phyloP scores from a whole-genome alignment of 2,329 filamentous ascomycete species.

The Furcasterigmium furcatum region DNA sequence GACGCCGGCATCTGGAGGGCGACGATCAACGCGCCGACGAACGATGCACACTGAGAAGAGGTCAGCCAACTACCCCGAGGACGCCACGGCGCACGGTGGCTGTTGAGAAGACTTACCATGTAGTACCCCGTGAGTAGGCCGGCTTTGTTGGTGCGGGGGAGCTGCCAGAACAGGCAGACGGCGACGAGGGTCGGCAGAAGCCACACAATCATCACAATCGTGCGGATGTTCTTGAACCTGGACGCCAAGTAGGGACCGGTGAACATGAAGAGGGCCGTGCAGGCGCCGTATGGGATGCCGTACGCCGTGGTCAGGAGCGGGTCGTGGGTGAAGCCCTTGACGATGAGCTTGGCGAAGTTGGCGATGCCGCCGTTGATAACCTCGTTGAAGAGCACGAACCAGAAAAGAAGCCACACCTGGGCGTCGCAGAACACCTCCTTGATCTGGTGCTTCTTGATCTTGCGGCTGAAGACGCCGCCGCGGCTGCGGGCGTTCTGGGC shows the following conservation, averaged over 20 bases:
- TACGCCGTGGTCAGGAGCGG: conserved; percentile 41
- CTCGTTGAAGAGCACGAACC: conserved; percentile 20
- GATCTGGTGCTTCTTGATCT: conserved; percentile 34
- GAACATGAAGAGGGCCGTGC: conserved; percentile 51
- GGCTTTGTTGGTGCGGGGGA: conserved; percentile 23
- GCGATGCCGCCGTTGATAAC: conserved; percentile 18
- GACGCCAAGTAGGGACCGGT: conserved; percentile 49
- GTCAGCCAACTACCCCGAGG: not conserved
- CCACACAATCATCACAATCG: conserved; percentile 48
- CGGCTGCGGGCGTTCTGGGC: conserved; percentile 41
- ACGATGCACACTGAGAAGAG: conserved; percentile 23
- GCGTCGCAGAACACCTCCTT: conserved; percentile 35
- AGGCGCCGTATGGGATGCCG: conserved; percentile 52
- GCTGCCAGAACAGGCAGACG: conserved; percentile 33
- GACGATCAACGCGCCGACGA: conserved; percentile 43
- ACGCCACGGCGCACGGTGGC: too few species aligned
- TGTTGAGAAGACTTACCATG: conserved; percentile 19
- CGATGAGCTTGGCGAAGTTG: conserved; percentile 20
- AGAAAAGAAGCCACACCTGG: conserved; percentile 39
- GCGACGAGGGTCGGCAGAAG: conserved; percentile 39
- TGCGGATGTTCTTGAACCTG: conserved; percentile 45
- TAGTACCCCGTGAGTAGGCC: conserved; percentile 43
- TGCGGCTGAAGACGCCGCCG: conserved; percentile 35
- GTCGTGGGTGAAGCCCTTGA: conserved; percentile 25
- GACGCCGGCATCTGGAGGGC: conserved; percentile 48